phyloP scores from a whole-genome alignment of 2,329 filamentous ascomycete species.

The Cercospora canescens region DNA sequence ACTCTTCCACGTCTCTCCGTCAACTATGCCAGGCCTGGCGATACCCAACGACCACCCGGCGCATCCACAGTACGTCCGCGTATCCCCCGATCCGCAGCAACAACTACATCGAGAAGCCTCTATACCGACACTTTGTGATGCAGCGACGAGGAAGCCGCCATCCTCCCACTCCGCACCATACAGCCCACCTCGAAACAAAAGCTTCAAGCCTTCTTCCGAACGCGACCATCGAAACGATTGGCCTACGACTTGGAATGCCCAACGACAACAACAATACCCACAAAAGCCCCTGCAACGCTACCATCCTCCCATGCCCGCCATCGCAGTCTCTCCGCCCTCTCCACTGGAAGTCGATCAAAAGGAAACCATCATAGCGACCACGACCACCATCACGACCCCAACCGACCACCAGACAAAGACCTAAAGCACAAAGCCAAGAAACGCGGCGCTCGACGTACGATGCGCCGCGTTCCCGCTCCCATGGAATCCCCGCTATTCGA shows the following conservation, averaged over 20 bases:
- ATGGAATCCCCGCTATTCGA: slow-evolving; percentile 6
- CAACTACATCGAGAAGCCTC: neutral
- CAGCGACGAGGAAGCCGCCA: neutral
- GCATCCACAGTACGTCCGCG: slow-evolving; percentile 12
- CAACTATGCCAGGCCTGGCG: slow-evolving; percentile 2
- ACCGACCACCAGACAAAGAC: neutral
- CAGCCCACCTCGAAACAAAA: neutral
- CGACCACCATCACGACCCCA: neutral
- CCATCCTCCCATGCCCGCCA: neutral
- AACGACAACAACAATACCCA: neutral
- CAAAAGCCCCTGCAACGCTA: neutral
- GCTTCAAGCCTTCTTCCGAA: neutral
- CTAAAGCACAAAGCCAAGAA: neutral
- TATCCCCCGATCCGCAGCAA: neutral
- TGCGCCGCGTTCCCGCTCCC: neutral
- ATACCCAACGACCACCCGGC: slow-evolving; percentile 4
- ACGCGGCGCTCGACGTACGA: neutral
- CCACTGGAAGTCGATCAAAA: neutral
- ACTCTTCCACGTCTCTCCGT: neutral
- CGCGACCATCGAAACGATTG: slow-evolving; percentile 1
- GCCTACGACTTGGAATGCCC: neutral
- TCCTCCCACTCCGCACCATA: neutral
- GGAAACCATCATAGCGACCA: neutral
- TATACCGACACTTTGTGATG: slow-evolving; percentile 3
- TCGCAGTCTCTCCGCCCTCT: neutral